Evolutionary conservation across 2,329 filamentous ascomycete genomes (phyloP).

Genomic region (Colletotrichum sp.): DNA sequence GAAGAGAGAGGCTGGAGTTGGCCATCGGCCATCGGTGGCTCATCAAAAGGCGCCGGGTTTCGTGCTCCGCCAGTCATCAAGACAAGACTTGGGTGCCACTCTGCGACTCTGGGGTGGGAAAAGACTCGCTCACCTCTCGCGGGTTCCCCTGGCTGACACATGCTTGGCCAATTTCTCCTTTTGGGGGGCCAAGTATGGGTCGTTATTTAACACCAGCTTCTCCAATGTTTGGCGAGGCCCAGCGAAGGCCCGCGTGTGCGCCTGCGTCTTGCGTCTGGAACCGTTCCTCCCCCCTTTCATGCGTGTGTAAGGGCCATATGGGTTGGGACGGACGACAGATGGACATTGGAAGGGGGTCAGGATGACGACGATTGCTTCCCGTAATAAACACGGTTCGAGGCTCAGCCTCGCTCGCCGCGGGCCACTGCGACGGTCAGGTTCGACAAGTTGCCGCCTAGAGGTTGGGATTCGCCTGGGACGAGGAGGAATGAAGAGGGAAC

Average conservation of each 20-base stretch:
- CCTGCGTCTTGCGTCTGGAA: slow-evolving; percentile 7
- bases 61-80: slow-evolving; percentile 15
- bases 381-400: slow-evolving; percentile 3
- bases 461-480: slow-evolving; percentile 7
- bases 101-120: neutral
- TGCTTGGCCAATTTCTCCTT: slow-evolving; percentile 21
- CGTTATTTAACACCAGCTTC: slow-evolving; percentile 8
- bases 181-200: slow-evolving; percentile 16
- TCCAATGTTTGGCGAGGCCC: slow-evolving; percentile 11
- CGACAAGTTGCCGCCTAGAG: neutral
- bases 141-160: slow-evolving; percentile 2
- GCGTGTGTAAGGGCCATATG: neutral
- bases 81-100: slow-evolving; percentile 13
- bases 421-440: neutral
- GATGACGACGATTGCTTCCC: slow-evolving; percentile 9
- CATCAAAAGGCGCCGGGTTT: slow-evolving; percentile 13
- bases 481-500: neutral
- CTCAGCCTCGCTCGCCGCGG: slow-evolving; percentile 10
- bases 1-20: neutral
- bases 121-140: neutral
- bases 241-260: slow-evolving; percentile 4
- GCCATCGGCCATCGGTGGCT: slow-evolving; percentile 8
- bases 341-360: slow-evolving; percentile 1
- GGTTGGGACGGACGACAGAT: neutral
- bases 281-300: neutral